Evolutionary conservation across 495 filamentous ascomycete species (phyloP).

Genomic region (Collariella sp.): DNA sequence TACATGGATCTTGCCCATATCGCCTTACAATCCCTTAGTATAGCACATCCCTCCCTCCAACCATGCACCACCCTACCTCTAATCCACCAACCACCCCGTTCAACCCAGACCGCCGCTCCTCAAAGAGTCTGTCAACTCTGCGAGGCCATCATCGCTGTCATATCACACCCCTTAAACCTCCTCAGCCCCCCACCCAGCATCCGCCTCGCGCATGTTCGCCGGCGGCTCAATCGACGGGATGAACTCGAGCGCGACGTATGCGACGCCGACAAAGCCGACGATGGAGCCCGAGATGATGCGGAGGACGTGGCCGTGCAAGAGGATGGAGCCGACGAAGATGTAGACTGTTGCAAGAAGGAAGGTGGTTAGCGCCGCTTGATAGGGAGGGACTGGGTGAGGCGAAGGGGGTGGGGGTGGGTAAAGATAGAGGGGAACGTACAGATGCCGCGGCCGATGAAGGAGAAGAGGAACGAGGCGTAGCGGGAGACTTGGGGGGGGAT

Average conservation of each 20-base stretch:
- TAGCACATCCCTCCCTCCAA: background rate
- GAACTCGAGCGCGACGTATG: slow-evolving; percentile 80
- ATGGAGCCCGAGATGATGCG: slow-evolving; percentile 59
- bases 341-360: slow-evolving; percentile 65
- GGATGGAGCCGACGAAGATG: slow-evolving; percentile 83
- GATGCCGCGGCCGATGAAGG: slow-evolving; percentile 86
- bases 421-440: slow-evolving; percentile 52
- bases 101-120: too few species aligned
- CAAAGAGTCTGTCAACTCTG: background rate
- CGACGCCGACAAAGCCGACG: slow-evolving; percentile 67
- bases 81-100: background rate
- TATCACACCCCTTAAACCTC: slow-evolving; percentile 51
- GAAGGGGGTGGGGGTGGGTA: background rate
- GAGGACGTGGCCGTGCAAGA: slow-evolving; percentile 53
- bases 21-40: background rate
- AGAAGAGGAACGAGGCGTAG: slow-evolving; percentile 97
- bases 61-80: background rate
- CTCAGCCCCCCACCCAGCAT: slow-evolving; percentile 86
- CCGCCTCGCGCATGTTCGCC: slow-evolving; percentile 90
- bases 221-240: slow-evolving; percentile 95
- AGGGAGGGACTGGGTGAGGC: slow-evolving; percentile 1
- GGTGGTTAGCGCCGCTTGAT: background rate
- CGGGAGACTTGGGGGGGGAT: slow-evolving; percentile 85
- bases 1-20: background rate
- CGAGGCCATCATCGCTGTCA: background rate